Base-by-base conservation (phyloP, 306 rosid genomes). In the Glycyrrhiza uralensis region DNA sequence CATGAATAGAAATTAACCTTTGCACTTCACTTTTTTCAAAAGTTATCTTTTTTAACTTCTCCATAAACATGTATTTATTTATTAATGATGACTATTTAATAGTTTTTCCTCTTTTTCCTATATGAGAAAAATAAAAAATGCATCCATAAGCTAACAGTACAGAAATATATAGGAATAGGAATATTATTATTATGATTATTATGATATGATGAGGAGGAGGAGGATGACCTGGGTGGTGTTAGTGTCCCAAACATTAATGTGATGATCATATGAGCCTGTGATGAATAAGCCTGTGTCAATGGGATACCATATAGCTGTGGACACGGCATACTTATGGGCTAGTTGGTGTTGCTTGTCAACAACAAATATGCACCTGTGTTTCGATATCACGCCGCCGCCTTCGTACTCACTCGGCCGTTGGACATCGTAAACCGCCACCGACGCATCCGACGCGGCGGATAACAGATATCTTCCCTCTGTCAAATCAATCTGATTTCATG, bases 241-340 rank as follows among this genome's bases (percentile, higher is more conserved):
- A 55, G 99, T 91, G 74, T 94, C 99, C 99, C 96, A 91, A 57
- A 94, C 99, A 79, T 91, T 94, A 39, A 94, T 77, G 68, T 76
- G 87, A 69, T 89, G 94, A 76, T 94, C 97, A 74, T 85, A 91
- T 1, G 96, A 94, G 2, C 91, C 99, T 2, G 97, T 94, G 74
- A 94, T 62, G 70, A 94, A 91, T 15, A 94, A 74, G 19, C 97
- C 97, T 0, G 97, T 91, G 74, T 94, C 95, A 54, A 94, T 54
- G 1, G 99, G 99, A 74, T 94, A 94, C 99, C 99, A 94, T 13
- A 91, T 70, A 67, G 99, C 99, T 0, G 97, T 79, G 28, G 99
- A 91, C 4, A 94, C 84, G 6, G 95, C 88, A 72, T 85, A 88
- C 72, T 89, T 89, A 57, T 94, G 99, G 18, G 85, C 92, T 2